Evolutionary conservation across 306 rosid species (phyloP).

Genomic region (Begonia loranthoides): DNA sequence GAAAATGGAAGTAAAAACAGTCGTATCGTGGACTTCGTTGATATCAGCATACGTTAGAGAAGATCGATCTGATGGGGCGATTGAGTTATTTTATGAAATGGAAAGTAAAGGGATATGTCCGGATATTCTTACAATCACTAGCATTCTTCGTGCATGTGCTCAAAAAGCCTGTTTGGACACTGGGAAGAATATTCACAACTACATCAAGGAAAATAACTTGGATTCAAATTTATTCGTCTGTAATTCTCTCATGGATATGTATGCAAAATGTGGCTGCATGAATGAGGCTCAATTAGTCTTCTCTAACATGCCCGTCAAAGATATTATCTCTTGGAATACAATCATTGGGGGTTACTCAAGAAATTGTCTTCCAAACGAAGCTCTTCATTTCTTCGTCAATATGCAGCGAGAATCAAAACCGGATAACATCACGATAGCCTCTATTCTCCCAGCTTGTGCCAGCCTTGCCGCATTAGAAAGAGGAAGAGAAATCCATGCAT

Average conservation of each 20-base stretch:
- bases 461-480: constrained; percentile 52
- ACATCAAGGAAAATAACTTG: constrained; percentile 32
- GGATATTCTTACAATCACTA: constrained; percentile 38
- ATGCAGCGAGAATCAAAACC: constrained; percentile 41
- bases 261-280: constrained; percentile 75
- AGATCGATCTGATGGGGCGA: constrained; percentile 37
- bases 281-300: constrained; percentile 49
- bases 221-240: constrained; percentile 33
- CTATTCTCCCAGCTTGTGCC: constrained; percentile 64
- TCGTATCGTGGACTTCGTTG: constrained; percentile 78
- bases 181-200: constrained; percentile 44
- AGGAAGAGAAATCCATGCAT: constrained; percentile 57
- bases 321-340: constrained; percentile 59
- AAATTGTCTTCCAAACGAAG: constrained; percentile 44
- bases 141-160: constrained; percentile 52
- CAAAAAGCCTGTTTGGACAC: constrained; percentile 26
- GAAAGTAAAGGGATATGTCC: constrained; percentile 32
- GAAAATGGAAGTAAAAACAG: constrained; percentile 41
- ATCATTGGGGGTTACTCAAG: constrained; percentile 64
- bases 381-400: constrained; percentile 35
- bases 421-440: constrained; percentile 32
- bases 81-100: constrained; percentile 40
- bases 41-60: constrained; percentile 51
- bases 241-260: constrained; percentile 79
- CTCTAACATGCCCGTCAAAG: constrained; percentile 33